phyloP scores from a whole-genome alignment of 306 rosid species.

The Spatholobus suberectus region DNA sequence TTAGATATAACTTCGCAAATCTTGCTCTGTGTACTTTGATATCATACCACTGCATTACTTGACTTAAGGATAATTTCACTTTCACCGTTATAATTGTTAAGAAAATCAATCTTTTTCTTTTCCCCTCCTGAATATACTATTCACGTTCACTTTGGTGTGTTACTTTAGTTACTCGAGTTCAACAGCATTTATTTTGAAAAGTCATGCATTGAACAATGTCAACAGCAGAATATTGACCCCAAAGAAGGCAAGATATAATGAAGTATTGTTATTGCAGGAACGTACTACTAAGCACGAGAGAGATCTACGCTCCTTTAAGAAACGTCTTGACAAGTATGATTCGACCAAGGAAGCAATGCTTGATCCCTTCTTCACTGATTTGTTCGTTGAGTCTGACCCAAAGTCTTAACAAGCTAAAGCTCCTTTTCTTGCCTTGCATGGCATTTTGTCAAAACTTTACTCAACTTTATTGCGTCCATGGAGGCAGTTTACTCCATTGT shows the following conservation, averaged over 20 bases:
- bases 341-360: slow-evolving; percentile 85
- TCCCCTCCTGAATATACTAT: neutral
- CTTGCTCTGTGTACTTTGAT: slow-evolving; percentile 9
- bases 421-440: neutral
- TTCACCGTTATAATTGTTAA: neutral
- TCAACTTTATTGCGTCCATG: neutral
- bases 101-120: neutral
- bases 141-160: neutral
- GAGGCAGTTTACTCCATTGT: neutral
- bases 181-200: too few relatives aligned
- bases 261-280: slow-evolving; percentile 59
- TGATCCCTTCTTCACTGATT: slow-evolving; percentile 73
- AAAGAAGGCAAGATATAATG: slow-evolving; percentile 18
- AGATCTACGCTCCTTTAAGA: slow-evolving; percentile 89
- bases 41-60: neutral
- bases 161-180: neutral
- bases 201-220: neutral
- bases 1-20: neutral
- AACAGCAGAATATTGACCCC: neutral
- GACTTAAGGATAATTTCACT: neutral
- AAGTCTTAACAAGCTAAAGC: slow-evolving; percentile 20
- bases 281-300: slow-evolving; percentile 79
- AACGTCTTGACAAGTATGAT: slow-evolving; percentile 72
- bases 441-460: neutral
- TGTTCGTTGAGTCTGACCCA: slow-evolving; percentile 48